Conservation (phyloP, 192 early-diverging fungal genomes). For the Haplosporangium gracile region DNA sequence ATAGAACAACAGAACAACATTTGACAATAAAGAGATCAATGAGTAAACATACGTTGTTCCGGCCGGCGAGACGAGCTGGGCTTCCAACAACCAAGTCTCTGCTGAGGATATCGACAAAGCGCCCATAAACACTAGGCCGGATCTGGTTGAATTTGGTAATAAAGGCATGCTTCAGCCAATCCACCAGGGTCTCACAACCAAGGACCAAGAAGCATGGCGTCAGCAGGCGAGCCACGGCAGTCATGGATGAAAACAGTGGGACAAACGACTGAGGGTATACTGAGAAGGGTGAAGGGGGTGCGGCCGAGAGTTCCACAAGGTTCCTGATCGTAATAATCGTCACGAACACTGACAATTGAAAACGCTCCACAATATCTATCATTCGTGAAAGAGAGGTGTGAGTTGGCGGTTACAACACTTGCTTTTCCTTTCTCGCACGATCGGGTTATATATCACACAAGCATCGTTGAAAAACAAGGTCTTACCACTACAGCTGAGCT, state of each 20-base stretch:
- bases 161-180: conserved; percentile 99
- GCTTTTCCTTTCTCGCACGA: not conserved
- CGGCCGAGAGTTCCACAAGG: conserved; percentile 86
- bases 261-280: conserved; percentile 73
- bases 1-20: not conserved
- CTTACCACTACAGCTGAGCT: conserved; percentile 90
- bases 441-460: not conserved
- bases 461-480: not conserved
- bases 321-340: conserved; percentile 93
- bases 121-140: conserved; percentile 86
- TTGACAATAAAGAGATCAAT: not conserved
- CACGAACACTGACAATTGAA: conserved; percentile 91
- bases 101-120: conserved; percentile 90
- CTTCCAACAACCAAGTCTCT: conserved; percentile 82
- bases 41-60: conserved; percentile 55
- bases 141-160: conserved; percentile 98
- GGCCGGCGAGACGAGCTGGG: conserved; percentile 57
- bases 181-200: conserved; percentile 91
- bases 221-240: conserved; percentile 75
- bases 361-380: conserved; percentile 95
- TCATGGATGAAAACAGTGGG: conserved; percentile 73
- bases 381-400: not conserved
- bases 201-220: conserved; percentile 90
- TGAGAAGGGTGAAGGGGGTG: conserved; percentile 71
- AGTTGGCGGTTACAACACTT: not conserved